phyloP scores from a whole-genome alignment of 169 alveolate species.

The Perkinsus marinus region DNA sequence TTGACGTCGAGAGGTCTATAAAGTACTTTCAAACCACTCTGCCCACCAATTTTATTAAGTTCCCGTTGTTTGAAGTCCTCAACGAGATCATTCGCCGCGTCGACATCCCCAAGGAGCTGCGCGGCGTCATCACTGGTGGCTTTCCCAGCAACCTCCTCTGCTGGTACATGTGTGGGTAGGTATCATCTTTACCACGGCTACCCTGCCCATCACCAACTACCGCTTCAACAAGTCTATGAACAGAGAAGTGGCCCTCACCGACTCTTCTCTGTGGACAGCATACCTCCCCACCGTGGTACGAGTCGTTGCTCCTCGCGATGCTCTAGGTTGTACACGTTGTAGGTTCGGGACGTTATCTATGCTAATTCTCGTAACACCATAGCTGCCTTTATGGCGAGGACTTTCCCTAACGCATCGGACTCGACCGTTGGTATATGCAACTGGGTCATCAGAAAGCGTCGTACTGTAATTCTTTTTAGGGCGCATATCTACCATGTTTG shows the following conservation, averaged over 20 bases:
- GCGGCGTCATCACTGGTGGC: constrained; percentile 4
- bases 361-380: not conserved
- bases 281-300: constrained; percentile 1
- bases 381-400: not conserved
- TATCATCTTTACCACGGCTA: not conserved
- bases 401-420: not conserved
- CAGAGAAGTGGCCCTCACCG: not conserved
- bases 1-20: not conserved
- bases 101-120: not conserved
- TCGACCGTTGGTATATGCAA: not conserved
- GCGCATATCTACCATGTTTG: not conserved
- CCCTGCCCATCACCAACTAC: constrained; percentile 7
- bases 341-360: not conserved
- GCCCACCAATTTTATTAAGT: constrained; percentile 7
- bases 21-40: constrained; percentile 8
- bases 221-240: not conserved
- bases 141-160: too few species aligned
- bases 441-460: not conserved
- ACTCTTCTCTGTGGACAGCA: not conserved
- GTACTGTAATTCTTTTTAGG: not conserved
- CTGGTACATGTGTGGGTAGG: not conserved
- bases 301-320: not conserved
- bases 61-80: constrained; percentile 2
- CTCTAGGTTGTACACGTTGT: not conserved
- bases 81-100: not conserved